phyloP scores from a whole-genome alignment of 2,329 filamentous ascomycete species.

The Cladosporium sp. region DNA sequence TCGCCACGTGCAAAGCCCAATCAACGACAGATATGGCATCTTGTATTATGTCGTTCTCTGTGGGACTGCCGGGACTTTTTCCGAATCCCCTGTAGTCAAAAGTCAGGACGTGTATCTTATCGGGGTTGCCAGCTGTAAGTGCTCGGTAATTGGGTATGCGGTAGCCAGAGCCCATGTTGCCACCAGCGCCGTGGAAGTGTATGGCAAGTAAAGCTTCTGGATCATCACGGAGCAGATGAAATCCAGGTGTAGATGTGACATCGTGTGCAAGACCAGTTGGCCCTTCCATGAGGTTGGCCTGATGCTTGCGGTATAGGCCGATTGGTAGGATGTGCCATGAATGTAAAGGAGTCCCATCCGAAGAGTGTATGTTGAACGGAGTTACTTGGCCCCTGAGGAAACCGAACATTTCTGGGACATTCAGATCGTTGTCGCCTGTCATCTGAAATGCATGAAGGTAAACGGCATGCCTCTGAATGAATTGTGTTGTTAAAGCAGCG shows the following conservation, averaged over 20 bases:
- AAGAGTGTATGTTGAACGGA: slow-evolving; percentile 41
- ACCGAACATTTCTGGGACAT: slow-evolving; percentile 43
- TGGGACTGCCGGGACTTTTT: slow-evolving; percentile 46
- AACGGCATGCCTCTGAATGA: slow-evolving; percentile 50
- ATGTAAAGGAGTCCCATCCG: slow-evolving; percentile 38
- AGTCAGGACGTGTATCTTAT: slow-evolving; percentile 51
- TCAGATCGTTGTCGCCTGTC: slow-evolving; percentile 50
- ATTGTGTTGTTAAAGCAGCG: slow-evolving; percentile 40
- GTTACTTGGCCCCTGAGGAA: slow-evolving; percentile 46
- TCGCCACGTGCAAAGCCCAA: slow-evolving; percentile 49
- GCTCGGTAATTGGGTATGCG: slow-evolving; percentile 52
- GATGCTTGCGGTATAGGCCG: slow-evolving; percentile 40
- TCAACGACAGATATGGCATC: slow-evolving; percentile 50
- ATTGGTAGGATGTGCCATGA: slow-evolving; percentile 48
- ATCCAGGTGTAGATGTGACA: slow-evolving; percentile 52
- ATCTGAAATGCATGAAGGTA: slow-evolving; percentile 50
- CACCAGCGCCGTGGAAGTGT: slow-evolving; percentile 54
- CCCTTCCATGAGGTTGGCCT: slow-evolving; percentile 36
- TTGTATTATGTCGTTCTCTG: slow-evolving; percentile 48
- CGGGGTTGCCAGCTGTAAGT: slow-evolving; percentile 45
- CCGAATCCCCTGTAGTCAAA: slow-evolving; percentile 61
- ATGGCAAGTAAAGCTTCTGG: slow-evolving; percentile 58
- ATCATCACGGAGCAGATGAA: slow-evolving; percentile 57
- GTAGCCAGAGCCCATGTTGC: slow-evolving; percentile 51
- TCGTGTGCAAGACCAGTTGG: slow-evolving; percentile 45